Evolutionary conservation across 306 rosid species (phyloP).

Genomic region (Hippophae rhamnoides): DNA sequence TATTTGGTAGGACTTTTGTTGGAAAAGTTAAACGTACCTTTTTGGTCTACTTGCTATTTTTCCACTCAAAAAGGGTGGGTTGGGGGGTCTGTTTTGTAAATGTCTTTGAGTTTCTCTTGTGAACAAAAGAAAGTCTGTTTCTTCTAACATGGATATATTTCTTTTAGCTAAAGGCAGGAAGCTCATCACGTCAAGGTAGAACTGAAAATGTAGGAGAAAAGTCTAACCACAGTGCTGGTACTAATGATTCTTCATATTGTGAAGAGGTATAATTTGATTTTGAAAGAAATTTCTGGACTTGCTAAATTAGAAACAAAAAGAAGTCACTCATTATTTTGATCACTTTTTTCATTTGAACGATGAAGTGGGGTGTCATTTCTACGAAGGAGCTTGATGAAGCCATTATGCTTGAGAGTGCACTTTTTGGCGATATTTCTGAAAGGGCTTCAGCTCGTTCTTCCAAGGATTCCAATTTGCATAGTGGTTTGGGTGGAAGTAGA

Average conservation of each 20-base stretch:
- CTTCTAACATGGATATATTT: slow-evolving; percentile 20
- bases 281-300: slow-evolving; percentile 3
- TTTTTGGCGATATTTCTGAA: slow-evolving; percentile 34
- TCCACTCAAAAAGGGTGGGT: too few species aligned
- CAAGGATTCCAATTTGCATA: slow-evolving; percentile 27
- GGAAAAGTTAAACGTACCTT: too few species aligned
- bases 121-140: slow-evolving; percentile 6
- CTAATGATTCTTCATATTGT: slow-evolving; percentile 22
- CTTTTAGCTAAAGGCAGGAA: slow-evolving; percentile 28
- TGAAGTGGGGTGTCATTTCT: slow-evolving; percentile 67
- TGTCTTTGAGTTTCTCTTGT: slow-evolving; percentile 2
- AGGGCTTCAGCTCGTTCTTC: slow-evolving; percentile 20
- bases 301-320: slow-evolving; percentile 5
- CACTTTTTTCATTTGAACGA: slow-evolving; percentile 13
- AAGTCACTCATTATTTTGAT: background rate
- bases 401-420: slow-evolving; percentile 48
- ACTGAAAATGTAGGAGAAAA: slow-evolving; percentile 21
- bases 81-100: too few species aligned
- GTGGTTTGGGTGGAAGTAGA: slow-evolving; percentile 19
- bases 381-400: slow-evolving; percentile 67
- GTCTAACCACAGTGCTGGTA: slow-evolving; percentile 16
- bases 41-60: too few species aligned
- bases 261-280: slow-evolving; percentile 33
- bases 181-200: slow-evolving; percentile 30
- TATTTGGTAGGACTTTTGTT: too few species aligned